phyloP scores from a whole-genome alignment of 2,329 filamentous ascomycete genomes.

The Eurotiales sp. region DNA sequence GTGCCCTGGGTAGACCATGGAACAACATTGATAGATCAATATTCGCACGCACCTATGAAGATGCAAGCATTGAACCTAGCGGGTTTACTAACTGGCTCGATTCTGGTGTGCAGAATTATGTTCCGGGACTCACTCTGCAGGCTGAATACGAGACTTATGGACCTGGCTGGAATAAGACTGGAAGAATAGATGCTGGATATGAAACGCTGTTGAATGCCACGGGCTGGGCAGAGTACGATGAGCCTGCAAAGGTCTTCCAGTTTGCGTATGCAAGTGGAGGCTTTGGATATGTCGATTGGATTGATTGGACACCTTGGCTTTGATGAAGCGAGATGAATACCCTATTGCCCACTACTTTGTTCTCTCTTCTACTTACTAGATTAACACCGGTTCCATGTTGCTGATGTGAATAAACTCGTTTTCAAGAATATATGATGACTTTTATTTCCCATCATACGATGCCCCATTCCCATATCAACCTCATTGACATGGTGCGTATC shows the following conservation, averaged over 20 bases:
- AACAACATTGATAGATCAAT: conserved; percentile 57
- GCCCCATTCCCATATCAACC: no score
- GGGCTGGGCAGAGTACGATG: conserved; percentile 36
- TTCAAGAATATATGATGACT: no score
- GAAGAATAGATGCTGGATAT: conserved; percentile 38
- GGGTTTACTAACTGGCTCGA: conserved; percentile 56
- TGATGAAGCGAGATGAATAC: not conserved
- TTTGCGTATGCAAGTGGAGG: conserved; percentile 36
- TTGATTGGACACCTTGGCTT: conserved; percentile 34
- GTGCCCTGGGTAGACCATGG: conserved; percentile 61
- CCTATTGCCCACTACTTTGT: not conserved
- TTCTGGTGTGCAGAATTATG: conserved; percentile 35
- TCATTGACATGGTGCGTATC: no score
- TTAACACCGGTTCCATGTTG: no score
- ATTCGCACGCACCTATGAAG: conserved; percentile 54
- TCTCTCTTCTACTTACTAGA: no score
- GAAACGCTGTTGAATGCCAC: conserved; percentile 45
- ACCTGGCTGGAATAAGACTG: conserved; percentile 53
- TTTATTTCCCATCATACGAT: no score
- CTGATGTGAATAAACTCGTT: no score
- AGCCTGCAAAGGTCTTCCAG: conserved; percentile 46
- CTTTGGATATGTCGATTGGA: conserved; percentile 48
- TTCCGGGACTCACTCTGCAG: conserved; percentile 49
- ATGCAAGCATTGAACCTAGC: conserved; percentile 49
- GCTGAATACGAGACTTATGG: conserved; percentile 53